Percentiles rank a stretch among this genome's conserved stretches.
These are phyloP conservation scores for Vanderwaltozyma polyspora DNA, from an alignment of 805 yeast genomes.

Conservation along the genomic window DNA sequence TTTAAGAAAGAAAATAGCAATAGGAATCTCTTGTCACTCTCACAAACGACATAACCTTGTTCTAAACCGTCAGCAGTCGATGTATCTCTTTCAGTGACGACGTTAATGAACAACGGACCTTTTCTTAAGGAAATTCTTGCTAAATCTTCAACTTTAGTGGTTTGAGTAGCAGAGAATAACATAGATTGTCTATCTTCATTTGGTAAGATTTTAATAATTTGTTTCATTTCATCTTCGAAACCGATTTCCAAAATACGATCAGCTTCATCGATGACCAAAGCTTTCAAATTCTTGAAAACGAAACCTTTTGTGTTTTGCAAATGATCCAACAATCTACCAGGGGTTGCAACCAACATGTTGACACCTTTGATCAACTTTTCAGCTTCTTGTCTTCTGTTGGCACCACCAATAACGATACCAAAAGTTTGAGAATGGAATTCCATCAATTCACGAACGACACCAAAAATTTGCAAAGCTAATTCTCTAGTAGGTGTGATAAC, in stretches of 20 bases:
- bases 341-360: slow-evolving; percentile 88
- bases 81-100: slow-evolving; percentile 67
- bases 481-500: slow-evolving; percentile 97
- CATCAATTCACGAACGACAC: slow-evolving; percentile 93
- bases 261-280: slow-evolving; percentile 93
- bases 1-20: slow-evolving; percentile 85
- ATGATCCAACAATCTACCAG: slow-evolving; percentile 94
- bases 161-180: slow-evolving; percentile 98
- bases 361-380: slow-evolving; percentile 92
- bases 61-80: slow-evolving; percentile 96
- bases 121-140: slow-evolving; percentile 92
- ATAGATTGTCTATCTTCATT: slow-evolving; percentile 88
- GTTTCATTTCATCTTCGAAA: slow-evolving; percentile 97
- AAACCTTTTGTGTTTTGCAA: slow-evolving; percentile 91
- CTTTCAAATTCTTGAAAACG: slow-evolving; percentile 87
- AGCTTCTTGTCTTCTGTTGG: slow-evolving; percentile 94
- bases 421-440: slow-evolving; percentile 83
- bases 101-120: slow-evolving; percentile 90
- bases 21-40: slow-evolving; percentile 86
- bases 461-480: slow-evolving; percentile 92
- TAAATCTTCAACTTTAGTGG: slow-evolving; percentile 95
- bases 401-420: slow-evolving; percentile 97
- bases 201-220: slow-evolving; percentile 87
- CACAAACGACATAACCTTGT: slow-evolving; percentile 97
- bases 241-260: slow-evolving; percentile 96